These are phyloP conservation scores for Allium cepa DNA, from an alignment of 106 monocot species.

Conservation along the genomic window DNA sequence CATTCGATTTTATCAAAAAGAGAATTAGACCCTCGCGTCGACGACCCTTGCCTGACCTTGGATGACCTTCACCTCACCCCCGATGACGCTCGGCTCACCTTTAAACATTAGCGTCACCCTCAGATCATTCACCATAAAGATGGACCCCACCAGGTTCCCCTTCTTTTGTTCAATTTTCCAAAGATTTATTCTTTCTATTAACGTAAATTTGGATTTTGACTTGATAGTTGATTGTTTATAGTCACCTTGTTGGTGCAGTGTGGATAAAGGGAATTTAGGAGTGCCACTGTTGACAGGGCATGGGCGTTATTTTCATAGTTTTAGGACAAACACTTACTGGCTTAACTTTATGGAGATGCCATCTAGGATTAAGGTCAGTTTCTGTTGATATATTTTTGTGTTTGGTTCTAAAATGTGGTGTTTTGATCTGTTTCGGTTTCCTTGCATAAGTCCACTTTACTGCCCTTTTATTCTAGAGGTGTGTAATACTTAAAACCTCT, in stretches of 20 bases:
- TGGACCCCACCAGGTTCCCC: slow-evolving; percentile 79
- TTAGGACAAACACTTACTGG: slow-evolving; percentile 86
- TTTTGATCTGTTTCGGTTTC: too few species aligned
- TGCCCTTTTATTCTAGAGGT: too few species aligned
- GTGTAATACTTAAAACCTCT: too few species aligned
- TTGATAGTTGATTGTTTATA: neutral
- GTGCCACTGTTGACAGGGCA: slow-evolving; percentile 87
- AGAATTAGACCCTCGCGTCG: too few species aligned
- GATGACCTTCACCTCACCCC: too few species aligned
- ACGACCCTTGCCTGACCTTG: too few species aligned
- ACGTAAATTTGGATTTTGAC: neutral
- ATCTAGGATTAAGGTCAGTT: slow-evolving; percentile 78
- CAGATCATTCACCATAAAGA: slow-evolving; percentile 95
- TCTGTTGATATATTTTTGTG: too few species aligned
- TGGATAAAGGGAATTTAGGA: slow-evolving; percentile 83
- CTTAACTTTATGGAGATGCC: slow-evolving; percentile 92
- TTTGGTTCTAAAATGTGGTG: too few species aligned
- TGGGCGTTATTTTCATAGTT: slow-evolving; percentile 91
- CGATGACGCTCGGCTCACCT: too few species aligned
- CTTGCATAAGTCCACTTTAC: too few species aligned
- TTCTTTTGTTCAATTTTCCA: neutral
- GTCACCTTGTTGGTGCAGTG: slow-evolving; percentile 19
- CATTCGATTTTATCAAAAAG: too few species aligned
- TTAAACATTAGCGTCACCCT: slow-evolving; percentile 19
- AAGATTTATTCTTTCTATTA: neutral